These are phyloP conservation scores for Chloris gayana DNA, from an alignment of 176 grass and related monocot species.

Conservation along the genomic window DNA sequence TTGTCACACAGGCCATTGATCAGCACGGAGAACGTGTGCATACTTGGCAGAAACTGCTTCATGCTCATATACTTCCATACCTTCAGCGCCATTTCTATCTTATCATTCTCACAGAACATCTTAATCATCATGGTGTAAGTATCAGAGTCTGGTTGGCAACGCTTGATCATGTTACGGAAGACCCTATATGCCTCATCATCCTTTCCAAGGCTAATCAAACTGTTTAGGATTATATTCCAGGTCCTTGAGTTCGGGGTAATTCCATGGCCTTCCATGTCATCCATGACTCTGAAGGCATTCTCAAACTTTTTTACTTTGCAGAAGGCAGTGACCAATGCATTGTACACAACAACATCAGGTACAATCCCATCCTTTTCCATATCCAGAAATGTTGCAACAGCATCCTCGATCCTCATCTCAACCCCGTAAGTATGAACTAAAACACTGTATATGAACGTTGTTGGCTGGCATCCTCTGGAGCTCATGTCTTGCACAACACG, in stretches of 20 bases:
- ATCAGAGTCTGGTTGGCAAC: slow-evolving; percentile 82
- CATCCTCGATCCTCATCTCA: slow-evolving; percentile 85
- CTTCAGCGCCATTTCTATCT: slow-evolving; percentile 72
- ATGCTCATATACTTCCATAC: slow-evolving; percentile 91
- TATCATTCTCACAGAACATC: slow-evolving; percentile 91
- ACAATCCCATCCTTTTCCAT: slow-evolving; percentile 79
- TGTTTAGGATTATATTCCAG: slow-evolving; percentile 84
- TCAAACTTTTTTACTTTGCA: slow-evolving; percentile 77
- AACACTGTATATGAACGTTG: slow-evolving; percentile 84
- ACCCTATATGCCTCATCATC: slow-evolving; percentile 73
- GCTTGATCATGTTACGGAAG: slow-evolving; percentile 83
- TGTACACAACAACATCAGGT: slow-evolving; percentile 90
- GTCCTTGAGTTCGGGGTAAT: slow-evolving; percentile 76
- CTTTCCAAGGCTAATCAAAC: slow-evolving; percentile 63
- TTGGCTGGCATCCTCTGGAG: slow-evolving; percentile 59
- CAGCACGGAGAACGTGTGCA: slow-evolving; percentile 92
- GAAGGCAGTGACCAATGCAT: slow-evolving; percentile 82
- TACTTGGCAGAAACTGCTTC: slow-evolving; percentile 87
- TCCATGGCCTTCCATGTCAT: slow-evolving; percentile 82
- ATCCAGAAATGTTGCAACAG: slow-evolving; percentile 77
- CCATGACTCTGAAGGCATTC: slow-evolving; percentile 76
- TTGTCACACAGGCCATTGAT: slow-evolving; percentile 89
- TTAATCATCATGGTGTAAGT: slow-evolving; percentile 97
- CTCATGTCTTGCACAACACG: slow-evolving; percentile 71
- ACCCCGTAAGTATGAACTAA: slow-evolving; percentile 83